A percentile compares a stretch with the other conserved stretches of the same genome.
Evolutionary conservation across 345 rosid species (phyloP).

Genomic region (Limnanthes douglasii): DNA sequence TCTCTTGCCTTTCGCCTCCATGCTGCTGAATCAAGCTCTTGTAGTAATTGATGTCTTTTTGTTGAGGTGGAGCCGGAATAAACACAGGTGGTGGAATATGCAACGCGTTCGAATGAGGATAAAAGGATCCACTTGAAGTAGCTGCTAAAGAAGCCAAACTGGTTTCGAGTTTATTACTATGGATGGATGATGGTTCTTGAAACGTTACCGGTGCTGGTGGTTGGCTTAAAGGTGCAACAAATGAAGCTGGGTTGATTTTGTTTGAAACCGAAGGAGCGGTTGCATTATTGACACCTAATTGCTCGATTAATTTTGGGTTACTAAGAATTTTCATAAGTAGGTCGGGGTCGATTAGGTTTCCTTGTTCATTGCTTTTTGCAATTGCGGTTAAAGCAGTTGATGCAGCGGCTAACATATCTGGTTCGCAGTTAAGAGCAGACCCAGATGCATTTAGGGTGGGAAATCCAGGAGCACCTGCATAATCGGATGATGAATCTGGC

Average conservation of each 20-base stretch:
- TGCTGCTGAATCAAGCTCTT: conserved; percentile 96
- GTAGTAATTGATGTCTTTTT: conserved; percentile 63
- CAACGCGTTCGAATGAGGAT: conserved; percentile 21
- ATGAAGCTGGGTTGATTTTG: conserved; percentile 15
- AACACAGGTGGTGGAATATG: conserved; percentile 17
- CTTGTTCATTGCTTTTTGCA: conserved; percentile 46
- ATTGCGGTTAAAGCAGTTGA: conserved; percentile 55
- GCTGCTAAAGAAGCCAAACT: conserved; percentile 14
- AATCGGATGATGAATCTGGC: conserved; percentile 25
- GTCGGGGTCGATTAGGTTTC: conserved; percentile 59
- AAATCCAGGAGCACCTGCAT: no score
- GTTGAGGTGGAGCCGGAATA: conserved; percentile 19
- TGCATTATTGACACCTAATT: conserved; percentile 35
- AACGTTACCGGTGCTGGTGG: conserved; percentile 10
- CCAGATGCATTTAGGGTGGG: not conserved
- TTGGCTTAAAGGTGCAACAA: conserved; percentile 9
- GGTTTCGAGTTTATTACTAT: conserved; percentile 24
- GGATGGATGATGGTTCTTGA: conserved; percentile 20
- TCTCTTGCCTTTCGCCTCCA: conserved; percentile 82
- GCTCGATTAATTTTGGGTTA: conserved; percentile 68
- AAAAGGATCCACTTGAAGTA: conserved; percentile 32
- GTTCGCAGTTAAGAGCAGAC: conserved; percentile 11
- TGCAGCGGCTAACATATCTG: conserved; percentile 21
- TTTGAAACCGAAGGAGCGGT: conserved; percentile 27
- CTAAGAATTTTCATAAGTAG: conserved; percentile 68